Evolutionary conservation across 208 protist species (phyloP), one percentile per base, ranked within the genome.

Genomic region (Leishmania turanica): DNA sequence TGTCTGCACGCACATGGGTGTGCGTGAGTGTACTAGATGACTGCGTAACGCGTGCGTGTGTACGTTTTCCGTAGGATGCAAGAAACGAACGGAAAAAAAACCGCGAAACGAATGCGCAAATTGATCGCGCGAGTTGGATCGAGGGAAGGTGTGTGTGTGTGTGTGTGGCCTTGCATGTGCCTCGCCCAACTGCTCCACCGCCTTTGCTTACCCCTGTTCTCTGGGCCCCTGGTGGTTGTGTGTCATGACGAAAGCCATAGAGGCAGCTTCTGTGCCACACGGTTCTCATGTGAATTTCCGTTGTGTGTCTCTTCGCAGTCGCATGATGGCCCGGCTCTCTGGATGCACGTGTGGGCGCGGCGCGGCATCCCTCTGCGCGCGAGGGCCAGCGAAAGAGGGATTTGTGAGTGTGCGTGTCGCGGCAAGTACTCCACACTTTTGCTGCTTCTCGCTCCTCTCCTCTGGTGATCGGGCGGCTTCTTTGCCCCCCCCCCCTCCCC

Each of bases 21-120:
- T 75, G 51, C 60, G 17, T 62, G 45, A 24, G 72, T 62, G 72
- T 62, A 60, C 34, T 76, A 45, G 47, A 56, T 76, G 72, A 42
- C 19, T 62, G 72, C 34, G 51, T 62, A 58, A 62, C 34, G 47
- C 45, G 72, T 62, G 47, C 45, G 51, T 73, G 27, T 73, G 69
- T 73, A 53, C 24, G 69, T 51, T 54, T 51, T 40, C 27, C 45
- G 42, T 53, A 19, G 24, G 45, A 27, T 27, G 54, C 42, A 54
- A 51, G 69, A 73, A 53, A 73, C 42, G 21, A 37, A 49, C 21
- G 9, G 5, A 24, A 73, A n/a, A 34, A n/a, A 24, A 49, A 49
- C 65, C 24, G 34, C 40, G 37, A 27, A 3, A 37, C 69, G 31
- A 73, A 31, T 37, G 21, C 45, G 40, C 21, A 11, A 27, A 54